Percentiles rank a stretch among this genome's conserved stretches.
phyloP scores from a whole-genome alignment of 2,329 filamentous ascomycete genomes.

The Aspergillus clavatus region DNA sequence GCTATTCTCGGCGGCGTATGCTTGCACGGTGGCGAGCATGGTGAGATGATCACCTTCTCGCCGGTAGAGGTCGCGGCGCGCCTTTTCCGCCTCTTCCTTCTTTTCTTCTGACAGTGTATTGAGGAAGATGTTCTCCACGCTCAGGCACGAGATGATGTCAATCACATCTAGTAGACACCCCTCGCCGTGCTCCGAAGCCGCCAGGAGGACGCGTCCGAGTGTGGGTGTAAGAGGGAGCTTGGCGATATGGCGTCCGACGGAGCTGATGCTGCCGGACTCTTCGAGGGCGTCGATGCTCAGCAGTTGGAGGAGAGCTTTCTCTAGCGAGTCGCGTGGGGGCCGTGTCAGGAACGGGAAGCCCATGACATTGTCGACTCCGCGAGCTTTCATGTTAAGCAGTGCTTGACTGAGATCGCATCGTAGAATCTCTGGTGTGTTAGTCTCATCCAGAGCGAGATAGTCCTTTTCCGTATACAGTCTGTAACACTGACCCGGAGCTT shows the following conservation, averaged over 20 bases:
- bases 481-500: conserved; percentile 84
- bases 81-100: conserved; percentile 54
- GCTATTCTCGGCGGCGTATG: conserved; percentile 53
- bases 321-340: conserved; percentile 70
- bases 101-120: conserved; percentile 56
- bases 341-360: conserved; percentile 80
- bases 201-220: conserved; percentile 75
- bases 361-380: conserved; percentile 75
- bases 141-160: conserved; percentile 70
- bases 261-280: conserved; percentile 67
- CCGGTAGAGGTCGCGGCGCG: conserved; percentile 52
- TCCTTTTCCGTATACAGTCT: conserved; percentile 78
- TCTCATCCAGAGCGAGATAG: conserved; percentile 64
- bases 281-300: conserved; percentile 72
- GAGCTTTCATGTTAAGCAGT: conserved; percentile 87
- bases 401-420: conserved; percentile 83
- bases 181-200: conserved; percentile 64
- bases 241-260: conserved; percentile 70
- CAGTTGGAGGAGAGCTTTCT: conserved; percentile 76
- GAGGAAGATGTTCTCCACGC: conserved; percentile 60
- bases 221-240: conserved; percentile 76
- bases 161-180: conserved; percentile 78
- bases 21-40: conserved; percentile 55
- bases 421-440: conserved; percentile 82
- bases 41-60: conserved; percentile 62